Evolutionary conservation across 768 basidiomycete genomes (phyloP), one percentile per base, ranked within the genome.

Genomic region (Lactarius evosmus): DNA sequence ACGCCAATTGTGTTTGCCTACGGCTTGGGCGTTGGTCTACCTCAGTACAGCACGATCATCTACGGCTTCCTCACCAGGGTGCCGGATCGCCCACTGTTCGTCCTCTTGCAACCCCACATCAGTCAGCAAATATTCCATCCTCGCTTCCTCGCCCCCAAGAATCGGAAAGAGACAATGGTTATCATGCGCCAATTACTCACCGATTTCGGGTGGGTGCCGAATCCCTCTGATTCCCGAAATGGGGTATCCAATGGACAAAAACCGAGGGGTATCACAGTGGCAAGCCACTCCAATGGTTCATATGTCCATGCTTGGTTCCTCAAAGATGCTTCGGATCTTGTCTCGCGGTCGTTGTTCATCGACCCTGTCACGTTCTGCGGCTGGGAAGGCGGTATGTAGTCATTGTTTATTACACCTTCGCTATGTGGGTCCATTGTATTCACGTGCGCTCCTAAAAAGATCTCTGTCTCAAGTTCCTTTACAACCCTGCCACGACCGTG

Each of bases 251-350:
- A 57, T 14, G 58, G 59, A 22, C 58, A 62, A 38, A 68, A 70
- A n/a, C 63, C 69, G 22, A 79, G 75, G 46, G 93, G 93, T 0
- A 79, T 95, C 17, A 88, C 86, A 0, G 74, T 96, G 68, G 68
- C 96, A 60, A 93, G 91, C 72, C 95, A 97, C 75, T 95, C 93
- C 58, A 95, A 96, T 70, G 91, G 91, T 0, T 87, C 89, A 36
- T 93, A 93, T 70, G 77, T 82, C 1, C 95, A 97, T 73, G 88
- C 89, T 6, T 97, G 95, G 95, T 79, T 95, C 72, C 76, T 97
- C 52, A 97, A 96, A 74, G 82, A 82, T 22, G 78, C 86, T 59
- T 87, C 92, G 1, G 75, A 82, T 22, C 79, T 96, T 69, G 76
- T 89, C 52, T 76, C 77, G 1, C 82, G 93, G 3, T 94, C 88